Evolutionary conservation across 2,329 filamentous ascomycete genomes (phyloP).

Genomic region (Verticillium alfalfae): DNA sequence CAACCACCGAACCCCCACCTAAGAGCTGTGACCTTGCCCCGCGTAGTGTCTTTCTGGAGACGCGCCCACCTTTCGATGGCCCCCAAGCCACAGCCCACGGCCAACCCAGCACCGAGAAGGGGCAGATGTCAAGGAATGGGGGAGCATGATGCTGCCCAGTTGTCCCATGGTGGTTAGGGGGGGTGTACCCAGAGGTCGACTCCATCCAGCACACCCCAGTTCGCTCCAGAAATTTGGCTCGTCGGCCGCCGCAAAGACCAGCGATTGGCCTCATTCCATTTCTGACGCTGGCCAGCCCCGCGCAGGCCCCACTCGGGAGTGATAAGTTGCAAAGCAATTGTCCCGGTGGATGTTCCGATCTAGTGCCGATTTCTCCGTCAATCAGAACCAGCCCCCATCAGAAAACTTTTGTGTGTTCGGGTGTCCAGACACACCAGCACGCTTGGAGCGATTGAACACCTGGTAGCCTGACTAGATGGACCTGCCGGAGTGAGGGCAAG

Average conservation of each 20-base stretch:
- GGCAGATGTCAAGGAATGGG: neutral
- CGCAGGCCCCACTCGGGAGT: conserved; percentile 10
- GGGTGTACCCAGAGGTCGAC: neutral
- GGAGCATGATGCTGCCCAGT: neutral
- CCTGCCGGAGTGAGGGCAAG: neutral
- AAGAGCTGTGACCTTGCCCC: neutral
- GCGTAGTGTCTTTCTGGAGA: conserved; percentile 4
- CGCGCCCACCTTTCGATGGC: conserved; percentile 5
- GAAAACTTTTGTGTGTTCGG: conserved; percentile 1
- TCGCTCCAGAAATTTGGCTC: neutral
- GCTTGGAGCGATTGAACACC: neutral
- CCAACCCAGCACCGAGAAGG: neutral
- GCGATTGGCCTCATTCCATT: conserved; percentile 4
- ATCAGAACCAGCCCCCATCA: conserved; percentile 13
- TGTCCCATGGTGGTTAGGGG: neutral
- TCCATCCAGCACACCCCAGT: neutral
- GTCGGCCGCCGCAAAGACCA: conserved; percentile 2
- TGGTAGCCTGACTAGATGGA: neutral
- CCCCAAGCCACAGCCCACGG: neutral
- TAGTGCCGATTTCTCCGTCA: conserved; percentile 28
- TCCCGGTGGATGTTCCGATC: conserved; percentile 14
- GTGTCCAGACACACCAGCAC: conserved; percentile 1
- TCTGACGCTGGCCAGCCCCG: conserved; percentile 13
- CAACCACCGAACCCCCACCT: conserved; percentile 1
- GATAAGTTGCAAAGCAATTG: conserved; percentile 8